Conservation (phyloP, 805 yeast genomes). For the Clavispora santaluciae region DNA sequence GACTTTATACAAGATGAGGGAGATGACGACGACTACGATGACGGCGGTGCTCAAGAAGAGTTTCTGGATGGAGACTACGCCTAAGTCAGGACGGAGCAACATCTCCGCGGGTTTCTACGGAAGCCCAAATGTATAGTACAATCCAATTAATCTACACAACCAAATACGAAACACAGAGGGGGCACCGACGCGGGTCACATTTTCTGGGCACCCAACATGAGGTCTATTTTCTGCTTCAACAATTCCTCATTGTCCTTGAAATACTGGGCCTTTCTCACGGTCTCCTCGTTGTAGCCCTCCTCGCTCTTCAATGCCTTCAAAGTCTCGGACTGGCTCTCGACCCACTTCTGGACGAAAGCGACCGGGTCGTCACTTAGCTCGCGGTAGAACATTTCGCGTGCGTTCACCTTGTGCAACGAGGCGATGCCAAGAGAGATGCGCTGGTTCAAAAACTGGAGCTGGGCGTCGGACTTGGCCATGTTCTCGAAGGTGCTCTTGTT, state of each 20-base stretch:
- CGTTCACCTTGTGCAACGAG: conserved; percentile 49
- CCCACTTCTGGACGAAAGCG: conserved; percentile 65
- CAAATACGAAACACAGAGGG: not conserved
- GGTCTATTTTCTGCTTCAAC: conserved; percentile 71
- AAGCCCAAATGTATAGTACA: not conserved
- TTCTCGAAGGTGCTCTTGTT: conserved; percentile 38
- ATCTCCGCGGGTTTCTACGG: not conserved
- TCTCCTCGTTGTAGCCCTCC: conserved; percentile 83
- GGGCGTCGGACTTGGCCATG: conserved; percentile 40
- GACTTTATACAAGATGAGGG: conserved; percentile 2
- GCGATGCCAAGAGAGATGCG: conserved; percentile 47
- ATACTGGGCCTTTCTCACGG: conserved; percentile 77
- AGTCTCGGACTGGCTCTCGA: conserved; percentile 76
- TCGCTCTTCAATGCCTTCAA: conserved; percentile 85
- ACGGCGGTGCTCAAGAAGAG: conserved; percentile 10
- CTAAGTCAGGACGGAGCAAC: not conserved
- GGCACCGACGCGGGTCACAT: conserved; percentile 5
- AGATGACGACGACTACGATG: conserved; percentile 11
- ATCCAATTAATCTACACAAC: not conserved
- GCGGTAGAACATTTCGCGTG: conserved; percentile 74
- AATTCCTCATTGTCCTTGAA: conserved; percentile 63
- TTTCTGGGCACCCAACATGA: conserved; percentile 53
- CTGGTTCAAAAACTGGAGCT: conserved; percentile 37
- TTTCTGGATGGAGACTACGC: conserved; percentile 4
- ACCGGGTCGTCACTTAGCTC: conserved; percentile 75